Percentiles rank a stretch among this genome's conserved stretches.
Evolutionary conservation across 2,329 filamentous ascomycete genomes (phyloP).

Genomic region (Ceratocystis lukuohia): DNA sequence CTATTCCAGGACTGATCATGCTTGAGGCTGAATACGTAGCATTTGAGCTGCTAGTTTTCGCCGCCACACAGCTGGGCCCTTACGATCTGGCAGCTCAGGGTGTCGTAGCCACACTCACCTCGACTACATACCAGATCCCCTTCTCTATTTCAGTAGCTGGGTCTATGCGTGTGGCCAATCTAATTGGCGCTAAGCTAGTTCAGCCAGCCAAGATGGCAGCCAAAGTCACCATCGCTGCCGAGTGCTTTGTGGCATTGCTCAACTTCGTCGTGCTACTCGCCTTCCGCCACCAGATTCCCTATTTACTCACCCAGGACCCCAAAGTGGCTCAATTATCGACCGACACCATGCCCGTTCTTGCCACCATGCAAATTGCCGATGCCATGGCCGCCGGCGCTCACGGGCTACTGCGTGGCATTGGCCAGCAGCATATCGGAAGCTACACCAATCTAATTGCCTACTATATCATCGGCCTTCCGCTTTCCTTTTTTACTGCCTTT

Average conservation of each 20-base stretch:
- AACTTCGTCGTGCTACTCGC: slow-evolving; percentile 59
- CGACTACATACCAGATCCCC: slow-evolving; percentile 78
- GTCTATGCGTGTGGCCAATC: slow-evolving; percentile 77
- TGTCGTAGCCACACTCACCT: slow-evolving; percentile 63
- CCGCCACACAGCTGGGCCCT: slow-evolving; percentile 64
- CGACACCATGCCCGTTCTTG: slow-evolving; percentile 61
- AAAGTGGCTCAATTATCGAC: slow-evolving; percentile 58
- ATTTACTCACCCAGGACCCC: slow-evolving; percentile 61
- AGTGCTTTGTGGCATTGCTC: slow-evolving; percentile 59
- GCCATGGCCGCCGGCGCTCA: slow-evolving; percentile 66
- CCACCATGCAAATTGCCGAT: slow-evolving; percentile 84
- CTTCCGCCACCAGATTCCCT: slow-evolving; percentile 60
- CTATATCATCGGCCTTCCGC: slow-evolving; percentile 73
- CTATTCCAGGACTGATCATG: slow-evolving; percentile 83
- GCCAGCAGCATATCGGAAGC: slow-evolving; percentile 77
- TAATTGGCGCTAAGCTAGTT: slow-evolving; percentile 76
- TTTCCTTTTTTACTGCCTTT: slow-evolving; percentile 68
- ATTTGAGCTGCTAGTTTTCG: slow-evolving; percentile 83
- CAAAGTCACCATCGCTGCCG: slow-evolving; percentile 58
- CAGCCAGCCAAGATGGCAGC: slow-evolving; percentile 67
- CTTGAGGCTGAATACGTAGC: slow-evolving; percentile 86
- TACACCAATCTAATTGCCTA: slow-evolving; percentile 80
- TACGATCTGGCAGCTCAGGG: slow-evolving; percentile 78
- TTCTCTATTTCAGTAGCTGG: slow-evolving; percentile 84
- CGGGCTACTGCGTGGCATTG: slow-evolving; percentile 74